Evolutionary conservation across 345 rosid genomes (phyloP).

Genomic region (Physaria fendleri): DNA sequence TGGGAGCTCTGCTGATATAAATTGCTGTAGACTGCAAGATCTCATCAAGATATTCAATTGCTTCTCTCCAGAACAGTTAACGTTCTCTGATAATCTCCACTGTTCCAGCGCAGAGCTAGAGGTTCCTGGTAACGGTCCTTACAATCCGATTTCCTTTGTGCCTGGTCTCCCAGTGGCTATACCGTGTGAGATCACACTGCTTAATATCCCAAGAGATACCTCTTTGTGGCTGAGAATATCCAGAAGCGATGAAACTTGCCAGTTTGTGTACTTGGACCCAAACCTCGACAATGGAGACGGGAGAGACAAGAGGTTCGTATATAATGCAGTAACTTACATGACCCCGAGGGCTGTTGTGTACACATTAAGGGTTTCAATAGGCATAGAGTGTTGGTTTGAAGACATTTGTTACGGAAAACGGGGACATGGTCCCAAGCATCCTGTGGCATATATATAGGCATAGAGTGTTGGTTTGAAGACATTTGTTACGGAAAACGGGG

Average conservation of each 20-base stretch:
- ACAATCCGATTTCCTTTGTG: constrained; percentile 56
- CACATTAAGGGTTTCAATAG: constrained; percentile 44
- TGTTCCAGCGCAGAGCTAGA: constrained; percentile 46
- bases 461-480: constrained; percentile 58
- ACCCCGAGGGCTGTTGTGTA: constrained; percentile 57
- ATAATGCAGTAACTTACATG: constrained; percentile 43
- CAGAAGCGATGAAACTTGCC: constrained; percentile 38
- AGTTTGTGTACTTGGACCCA: constrained; percentile 54
- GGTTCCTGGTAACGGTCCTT: constrained; percentile 56
- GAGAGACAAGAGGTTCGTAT: constrained; percentile 38
- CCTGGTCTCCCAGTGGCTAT: constrained; percentile 69
- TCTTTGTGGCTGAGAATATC: constrained; percentile 69
- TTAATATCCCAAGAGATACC: constrained; percentile 33
- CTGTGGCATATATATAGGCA: constrained; percentile 46
- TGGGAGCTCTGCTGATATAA: constrained; percentile 12
- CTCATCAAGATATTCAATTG: constrained; percentile 36
- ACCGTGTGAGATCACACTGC: constrained; percentile 48
- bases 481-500: constrained; percentile 6
- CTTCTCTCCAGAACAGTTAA: constrained; percentile 45
- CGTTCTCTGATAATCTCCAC: constrained; percentile 30
- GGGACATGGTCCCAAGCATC: constrained; percentile 50
- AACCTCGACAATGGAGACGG: constrained; percentile 28
- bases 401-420: constrained; percentile 24
- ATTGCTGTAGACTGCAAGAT: constrained; percentile 19
- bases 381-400: constrained; percentile 56